Evolutionary conservation across 2,329 filamentous ascomycete genomes (phyloP), one percentile per base, ranked within the genome.

Genomic region (Xylaria hypoxylon): DNA sequence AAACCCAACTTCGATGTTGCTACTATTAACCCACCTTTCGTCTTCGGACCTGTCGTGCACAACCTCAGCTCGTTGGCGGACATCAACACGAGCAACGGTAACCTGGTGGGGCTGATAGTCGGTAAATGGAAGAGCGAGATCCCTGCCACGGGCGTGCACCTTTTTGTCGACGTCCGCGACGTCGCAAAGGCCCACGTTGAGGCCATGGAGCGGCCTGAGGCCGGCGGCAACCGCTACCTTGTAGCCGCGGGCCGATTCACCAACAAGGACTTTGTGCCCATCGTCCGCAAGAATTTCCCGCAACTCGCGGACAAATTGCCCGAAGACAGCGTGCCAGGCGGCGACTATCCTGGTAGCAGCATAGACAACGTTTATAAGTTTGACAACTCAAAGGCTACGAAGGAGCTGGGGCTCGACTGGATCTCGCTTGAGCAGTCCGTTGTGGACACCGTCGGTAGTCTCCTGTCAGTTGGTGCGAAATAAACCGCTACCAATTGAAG

Each of bases 331-430:
- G 77, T 78, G 10, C 72, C 77, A 63, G 83, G 84, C 13, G 84
- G 83, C n/a, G 80, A 80, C 44, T 79, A 62, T 74, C 75, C 80
- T 2, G 76, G 76, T 64, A 61, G 68, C 57, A 67, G 60, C 55
- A 8, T 44, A 13, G 78, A 77, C 3, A 72, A 82, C 68, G 71
- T 85, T 48, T 89, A 85, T 75, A 79, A 79, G 67, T 85, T 83
- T 64, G 85, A 92, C 74, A 91, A 88, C 74, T 82, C 81, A 57
- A 83, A 83, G 73, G 87, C 87, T 1, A 85, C 83, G 28, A 83
- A 87, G 73, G 71, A 90, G 52, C 77, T 93, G 65, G 89, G 88
- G 0, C 83, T 92, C 55, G 79, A 90, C 65, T 92, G 87, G 82
- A 87, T 81, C 68, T 76, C 80, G 3, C 73, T 92, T 38, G 89